Evolutionary conservation across 176 grass and related monocot genomes (phyloP).

Genomic region (Carex myosuroides): DNA sequence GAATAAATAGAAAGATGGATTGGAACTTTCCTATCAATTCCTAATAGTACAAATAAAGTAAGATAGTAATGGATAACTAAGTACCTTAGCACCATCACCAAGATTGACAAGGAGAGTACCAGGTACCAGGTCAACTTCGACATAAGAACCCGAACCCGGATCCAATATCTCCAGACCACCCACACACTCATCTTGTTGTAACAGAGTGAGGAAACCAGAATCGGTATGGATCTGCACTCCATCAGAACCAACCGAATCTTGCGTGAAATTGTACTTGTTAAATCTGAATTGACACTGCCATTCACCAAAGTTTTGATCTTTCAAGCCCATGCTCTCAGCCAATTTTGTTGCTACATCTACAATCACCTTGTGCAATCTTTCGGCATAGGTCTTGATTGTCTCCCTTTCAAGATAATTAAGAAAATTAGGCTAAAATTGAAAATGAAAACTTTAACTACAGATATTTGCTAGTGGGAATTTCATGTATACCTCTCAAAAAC

Average conservation of each 20-base stretch:
- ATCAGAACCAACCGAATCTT: conserved; percentile 37
- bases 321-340: conserved; percentile 48
- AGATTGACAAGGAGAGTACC: conserved; percentile 66
- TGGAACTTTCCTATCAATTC: neutral
- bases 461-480: too few species aligned
- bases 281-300: conserved; percentile 78
- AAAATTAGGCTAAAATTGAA: too few species aligned
- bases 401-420: conserved; percentile 23
- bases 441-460: too few species aligned
- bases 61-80: neutral
- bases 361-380: conserved; percentile 41
- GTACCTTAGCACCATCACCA: conserved; percentile 66
- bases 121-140: conserved; percentile 34
- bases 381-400: conserved; percentile 38
- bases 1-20: too few species aligned
- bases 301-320: conserved; percentile 33
- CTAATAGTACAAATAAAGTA: neutral
- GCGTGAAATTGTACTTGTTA: conserved; percentile 74
- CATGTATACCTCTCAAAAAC: too few species aligned
- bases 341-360: conserved; percentile 44
- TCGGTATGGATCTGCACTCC: conserved; percentile 81
- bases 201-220: conserved; percentile 69
- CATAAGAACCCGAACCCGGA: conserved; percentile 29
- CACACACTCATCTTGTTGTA: conserved; percentile 75
- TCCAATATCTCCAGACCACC: conserved; percentile 72